Percentiles rank a stretch among this genome's conserved stretches.
Conservation (phyloP, 2,329 filamentous ascomycete genomes). For the Peltaster fructicola region DNA sequence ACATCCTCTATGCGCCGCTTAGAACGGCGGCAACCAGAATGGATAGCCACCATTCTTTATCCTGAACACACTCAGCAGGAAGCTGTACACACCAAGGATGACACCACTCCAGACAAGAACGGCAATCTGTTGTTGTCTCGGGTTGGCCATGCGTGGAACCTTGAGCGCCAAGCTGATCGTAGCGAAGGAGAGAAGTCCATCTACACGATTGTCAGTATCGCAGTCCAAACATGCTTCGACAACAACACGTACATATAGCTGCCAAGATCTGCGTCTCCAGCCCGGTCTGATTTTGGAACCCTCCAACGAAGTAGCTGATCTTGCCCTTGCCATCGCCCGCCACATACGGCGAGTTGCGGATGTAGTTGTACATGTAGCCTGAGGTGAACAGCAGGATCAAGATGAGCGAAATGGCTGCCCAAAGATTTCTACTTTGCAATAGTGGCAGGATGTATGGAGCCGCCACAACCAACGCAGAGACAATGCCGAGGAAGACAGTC, state of each 20-base stretch:
- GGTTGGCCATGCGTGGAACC: conserved; percentile 70
- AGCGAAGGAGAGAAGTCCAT: conserved; percentile 70
- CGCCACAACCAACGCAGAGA: conserved; percentile 52
- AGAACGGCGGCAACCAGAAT: conserved; percentile 85
- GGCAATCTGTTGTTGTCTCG: conserved; percentile 60
- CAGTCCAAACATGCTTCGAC: background rate
- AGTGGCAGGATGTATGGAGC: conserved; percentile 67
- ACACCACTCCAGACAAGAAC: conserved; percentile 64
- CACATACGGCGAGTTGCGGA: conserved; percentile 88
- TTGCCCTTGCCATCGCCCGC: conserved; percentile 68
- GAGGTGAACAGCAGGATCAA: conserved; percentile 82
- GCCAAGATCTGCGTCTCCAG: conserved; percentile 92
- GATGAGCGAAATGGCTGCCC: conserved; percentile 80
- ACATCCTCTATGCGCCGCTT: too few species aligned
- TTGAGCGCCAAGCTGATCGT: conserved; percentile 83
- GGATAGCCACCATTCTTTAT: conserved; percentile 91
- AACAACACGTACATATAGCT: conserved; percentile 60
- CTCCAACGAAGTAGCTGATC: conserved; percentile 73
- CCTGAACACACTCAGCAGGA: conserved; percentile 83
- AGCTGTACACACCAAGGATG: conserved; percentile 75
- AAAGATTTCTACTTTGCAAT: conserved; percentile 78
- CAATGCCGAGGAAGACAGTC: conserved; percentile 49
- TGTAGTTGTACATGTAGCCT: conserved; percentile 99
- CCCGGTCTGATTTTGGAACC: conserved; percentile 87
- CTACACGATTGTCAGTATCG: conserved; percentile 23